phyloP scores from a whole-genome alignment of 129 eudicot species.

The Apium graveolens region DNA sequence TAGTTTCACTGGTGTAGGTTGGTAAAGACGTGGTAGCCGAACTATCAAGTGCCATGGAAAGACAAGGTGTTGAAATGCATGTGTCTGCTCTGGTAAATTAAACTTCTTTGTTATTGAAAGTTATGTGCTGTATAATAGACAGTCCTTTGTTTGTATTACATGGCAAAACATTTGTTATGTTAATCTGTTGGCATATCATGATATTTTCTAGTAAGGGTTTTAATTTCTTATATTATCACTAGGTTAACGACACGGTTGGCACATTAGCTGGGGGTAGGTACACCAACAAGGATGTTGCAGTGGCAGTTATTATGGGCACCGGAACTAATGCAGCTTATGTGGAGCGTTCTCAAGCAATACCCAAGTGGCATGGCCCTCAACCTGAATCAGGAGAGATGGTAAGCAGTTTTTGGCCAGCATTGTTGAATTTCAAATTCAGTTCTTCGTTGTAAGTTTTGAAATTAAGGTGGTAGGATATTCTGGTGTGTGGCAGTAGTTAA shows the following conservation, averaged over 20 bases:
- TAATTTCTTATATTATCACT: conserved; percentile 9
- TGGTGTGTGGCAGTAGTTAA: neutral
- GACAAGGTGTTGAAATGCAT: conserved; percentile 65
- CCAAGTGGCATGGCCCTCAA: conserved; percentile 81
- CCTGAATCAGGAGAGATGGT: conserved; percentile 96
- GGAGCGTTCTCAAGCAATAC: conserved; percentile 79
- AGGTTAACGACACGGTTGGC: conserved; percentile 96
- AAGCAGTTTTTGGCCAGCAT: conserved; percentile 8
- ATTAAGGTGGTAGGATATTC: neutral
- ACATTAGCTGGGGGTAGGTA: conserved; percentile 93
- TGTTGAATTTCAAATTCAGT: neutral
- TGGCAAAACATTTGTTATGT: neutral
- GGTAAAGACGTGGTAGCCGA: conserved; percentile 49
- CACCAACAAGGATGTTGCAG: conserved; percentile 41
- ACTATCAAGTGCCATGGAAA: conserved; percentile 59
- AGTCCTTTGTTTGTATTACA: neutral
- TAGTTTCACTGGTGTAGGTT: conserved; percentile 21
- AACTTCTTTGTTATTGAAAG: conserved; percentile 5
- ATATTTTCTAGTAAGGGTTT: neutral
- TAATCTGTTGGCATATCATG: neutral
- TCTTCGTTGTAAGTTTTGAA: neutral
- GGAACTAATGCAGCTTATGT: conserved; percentile 96
- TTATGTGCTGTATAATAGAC: neutral
- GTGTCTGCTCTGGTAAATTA: conserved; percentile 75
- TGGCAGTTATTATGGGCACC: conserved; percentile 90